Evolutionary conservation across 2,329 filamentous ascomycete species (phyloP).

Genomic region (Arthrobotrys sphaeroides): DNA sequence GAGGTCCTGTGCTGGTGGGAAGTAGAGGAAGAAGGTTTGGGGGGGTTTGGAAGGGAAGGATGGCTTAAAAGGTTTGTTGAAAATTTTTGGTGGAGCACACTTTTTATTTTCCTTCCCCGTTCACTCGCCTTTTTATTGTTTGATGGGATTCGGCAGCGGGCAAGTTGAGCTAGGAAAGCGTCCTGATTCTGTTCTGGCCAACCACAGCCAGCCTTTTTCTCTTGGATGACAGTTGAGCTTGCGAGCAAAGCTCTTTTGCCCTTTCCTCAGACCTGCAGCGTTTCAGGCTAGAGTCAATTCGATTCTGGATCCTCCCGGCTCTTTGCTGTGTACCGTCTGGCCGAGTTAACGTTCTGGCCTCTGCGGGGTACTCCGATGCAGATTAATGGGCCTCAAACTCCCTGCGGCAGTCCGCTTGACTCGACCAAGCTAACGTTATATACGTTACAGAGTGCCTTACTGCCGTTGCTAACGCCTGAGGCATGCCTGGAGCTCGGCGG

Average conservation of each 20-base stretch:
- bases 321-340: too few species aligned
- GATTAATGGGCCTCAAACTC: background rate
- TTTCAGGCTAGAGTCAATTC: background rate
- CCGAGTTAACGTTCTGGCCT: too few species aligned
- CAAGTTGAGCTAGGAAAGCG: too few species aligned
- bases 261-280: background rate
- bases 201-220: slow-evolving; percentile 19
- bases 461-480: background rate
- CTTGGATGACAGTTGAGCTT: background rate
- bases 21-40: slow-evolving; percentile 17
- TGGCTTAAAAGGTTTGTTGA: slow-evolving; percentile 19
- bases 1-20: slow-evolving; percentile 11
- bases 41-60: slow-evolving; percentile 5
- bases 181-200: background rate
- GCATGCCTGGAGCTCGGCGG: background rate
- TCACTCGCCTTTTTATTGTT: background rate
- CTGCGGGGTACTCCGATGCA: slow-evolving; percentile 17
- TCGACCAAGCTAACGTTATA: too few species aligned
- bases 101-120: slow-evolving; percentile 22
- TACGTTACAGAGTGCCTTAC: background rate
- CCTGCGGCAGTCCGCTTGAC: background rate
- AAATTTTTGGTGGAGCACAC: slow-evolving; percentile 37
- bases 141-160: background rate
- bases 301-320: background rate
- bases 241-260: background rate